phyloP scores from a whole-genome alignment of 2,329 filamentous ascomycete genomes.

The Beauveria sp. region DNA sequence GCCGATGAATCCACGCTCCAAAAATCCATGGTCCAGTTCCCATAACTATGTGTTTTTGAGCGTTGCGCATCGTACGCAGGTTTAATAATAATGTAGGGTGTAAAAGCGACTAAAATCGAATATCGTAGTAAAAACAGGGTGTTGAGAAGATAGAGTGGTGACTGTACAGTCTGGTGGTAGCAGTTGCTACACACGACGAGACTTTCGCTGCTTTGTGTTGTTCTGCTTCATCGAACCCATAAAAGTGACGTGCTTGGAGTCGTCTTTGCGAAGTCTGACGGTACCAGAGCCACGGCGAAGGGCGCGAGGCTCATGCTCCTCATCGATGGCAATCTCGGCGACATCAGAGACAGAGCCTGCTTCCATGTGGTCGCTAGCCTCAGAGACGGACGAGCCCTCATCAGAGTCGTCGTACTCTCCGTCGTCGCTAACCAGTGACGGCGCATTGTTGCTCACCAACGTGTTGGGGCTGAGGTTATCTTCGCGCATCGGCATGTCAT shows the following conservation, averaged over 20 bases:
- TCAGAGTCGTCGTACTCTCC: conserved; percentile 71
- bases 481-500: conserved; percentile 47
- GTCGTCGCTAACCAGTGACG: conserved; percentile 73
- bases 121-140: conserved; percentile 23
- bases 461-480: conserved; percentile 62
- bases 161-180: conserved; percentile 2
- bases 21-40: conserved; percentile 12
- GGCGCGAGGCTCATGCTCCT: conserved; percentile 42
- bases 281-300: conserved; percentile 36
- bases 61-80: conserved; percentile 13
- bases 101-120: conserved; percentile 21
- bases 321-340: conserved; percentile 54
- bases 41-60: conserved; percentile 12
- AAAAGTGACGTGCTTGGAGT: conserved; percentile 48
- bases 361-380: conserved; percentile 48
- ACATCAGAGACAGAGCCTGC: conserved; percentile 54
- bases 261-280: conserved; percentile 46
- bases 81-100: conserved; percentile 12
- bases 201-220: conserved; percentile 26
- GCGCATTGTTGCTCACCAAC: conserved; percentile 65
- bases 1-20: conserved; percentile 11
- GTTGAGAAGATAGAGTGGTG: conserved; percentile 12
- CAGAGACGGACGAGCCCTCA: conserved; percentile 53
- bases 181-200: conserved; percentile 20
- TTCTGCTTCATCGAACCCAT: conserved; percentile 41